Base-by-base conservation (phyloP, 441 rosid genomes). In the Jatropha podagrica region DNA sequence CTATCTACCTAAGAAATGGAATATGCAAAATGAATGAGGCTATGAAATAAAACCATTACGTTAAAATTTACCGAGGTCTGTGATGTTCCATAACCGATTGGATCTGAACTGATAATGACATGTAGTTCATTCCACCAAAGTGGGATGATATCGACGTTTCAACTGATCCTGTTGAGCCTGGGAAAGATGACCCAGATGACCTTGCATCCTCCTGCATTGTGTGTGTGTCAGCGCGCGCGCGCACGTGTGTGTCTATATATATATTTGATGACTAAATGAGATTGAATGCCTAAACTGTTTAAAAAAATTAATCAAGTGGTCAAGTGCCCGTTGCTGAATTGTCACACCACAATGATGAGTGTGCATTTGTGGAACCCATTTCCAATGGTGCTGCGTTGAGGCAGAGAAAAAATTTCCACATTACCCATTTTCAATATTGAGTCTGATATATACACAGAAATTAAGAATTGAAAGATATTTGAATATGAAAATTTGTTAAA, bases 111-210 rank as follows among this genome's bases (percentile, higher is more conserved):
- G 85, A 96, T 79, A 96, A 78, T 2, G 99, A 94, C 49, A 98
- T 98, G 79, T 96, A 96, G 84, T 80, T 94, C 98, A 92, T 91
- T 82, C 99, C 99, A 81, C 99, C 95, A 80, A 96, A 94, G 88
- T 96, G 99, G 59, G 99, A 96, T 67, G 98, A 92, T 84, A 94
- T 94, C 41, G 98, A 91, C 74, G 98, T 94, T 83, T 92, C 98
- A 81, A 96, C 97, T 10, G 99, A 96, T 83, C 99, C 98, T 18
- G 83, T 76, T 44, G 99, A 96, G 81, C 94, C 97, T 20, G 99
- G 98, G 66, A 98, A 96, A 46, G 99, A 96, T 32, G 97, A 82
- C 71, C 99, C 99, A 44, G 94, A 90, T 78, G 99, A 96, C 78
- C 96, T 88, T 3, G 23, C 97, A 82, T 96, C 96, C 23, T 23